These are phyloP conservation scores for Ballota nigra DNA, from an alignment of 257 asterid species.

Conservation along the genomic window DNA sequence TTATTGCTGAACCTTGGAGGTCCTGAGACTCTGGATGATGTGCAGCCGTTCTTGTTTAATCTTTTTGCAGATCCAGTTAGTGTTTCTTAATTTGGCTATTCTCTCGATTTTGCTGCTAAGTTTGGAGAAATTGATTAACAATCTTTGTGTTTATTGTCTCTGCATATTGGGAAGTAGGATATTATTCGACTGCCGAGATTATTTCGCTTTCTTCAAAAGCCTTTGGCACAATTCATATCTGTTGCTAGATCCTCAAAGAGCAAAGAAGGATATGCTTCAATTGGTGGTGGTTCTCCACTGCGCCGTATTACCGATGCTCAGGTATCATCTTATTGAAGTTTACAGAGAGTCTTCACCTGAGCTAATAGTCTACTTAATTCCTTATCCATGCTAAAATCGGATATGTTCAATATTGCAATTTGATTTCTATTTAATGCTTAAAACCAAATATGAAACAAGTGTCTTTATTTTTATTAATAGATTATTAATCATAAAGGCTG, in stretches of 20 bases:
- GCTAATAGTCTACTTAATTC: slow-evolving; percentile 1
- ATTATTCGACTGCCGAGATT: slow-evolving; percentile 92
- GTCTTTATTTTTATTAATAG: neutral
- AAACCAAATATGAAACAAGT: slow-evolving; percentile 18
- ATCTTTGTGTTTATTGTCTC: slow-evolving; percentile 17
- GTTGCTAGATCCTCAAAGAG: slow-evolving; percentile 96
- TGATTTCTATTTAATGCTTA: slow-evolving; percentile 10
- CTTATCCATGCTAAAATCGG: slow-evolving; percentile 18
- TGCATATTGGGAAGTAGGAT: slow-evolving; percentile 56
- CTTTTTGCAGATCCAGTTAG: slow-evolving; percentile 98
- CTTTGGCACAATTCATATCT: slow-evolving; percentile 92
- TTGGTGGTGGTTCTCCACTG: slow-evolving; percentile 99
- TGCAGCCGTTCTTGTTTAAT: slow-evolving; percentile 94
- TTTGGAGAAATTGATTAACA: slow-evolving; percentile 17
- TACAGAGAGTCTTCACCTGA: slow-evolving; percentile 4
- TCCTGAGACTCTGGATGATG: slow-evolving; percentile 97
- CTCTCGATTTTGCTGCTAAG: slow-evolving; percentile 21
- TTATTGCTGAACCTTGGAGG: slow-evolving; percentile 97
- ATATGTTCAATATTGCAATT: slow-evolving; percentile 9
- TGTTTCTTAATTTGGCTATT: slow-evolving; percentile 20
- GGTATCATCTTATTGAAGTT: slow-evolving; percentile 43
- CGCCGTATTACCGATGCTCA: slow-evolving; percentile 97
- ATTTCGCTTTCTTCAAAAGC: slow-evolving; percentile 94
- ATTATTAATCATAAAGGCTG: neutral
- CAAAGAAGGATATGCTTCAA: slow-evolving; percentile 98